Conservation (phyloP, 2,329 filamentous ascomycete species). For the Alternaria arbusti region DNA sequence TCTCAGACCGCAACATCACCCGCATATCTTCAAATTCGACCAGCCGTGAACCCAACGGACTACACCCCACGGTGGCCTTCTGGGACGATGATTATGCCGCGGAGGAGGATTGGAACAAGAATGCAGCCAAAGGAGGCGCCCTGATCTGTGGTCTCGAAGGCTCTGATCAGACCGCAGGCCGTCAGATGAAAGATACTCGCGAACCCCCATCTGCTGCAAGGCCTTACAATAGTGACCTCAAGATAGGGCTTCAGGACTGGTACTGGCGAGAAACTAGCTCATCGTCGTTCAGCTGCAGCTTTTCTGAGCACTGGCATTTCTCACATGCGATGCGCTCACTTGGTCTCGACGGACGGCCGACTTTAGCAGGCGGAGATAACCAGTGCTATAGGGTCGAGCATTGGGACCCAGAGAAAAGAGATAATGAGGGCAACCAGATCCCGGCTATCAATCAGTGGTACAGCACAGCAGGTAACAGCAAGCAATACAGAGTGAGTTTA, state of each 20-base stretch:
- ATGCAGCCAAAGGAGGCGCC: conserved; percentile 16
- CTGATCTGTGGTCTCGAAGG: conserved; percentile 17
- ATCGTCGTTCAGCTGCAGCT: conserved; percentile 13
- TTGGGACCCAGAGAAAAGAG: conserved; percentile 11
- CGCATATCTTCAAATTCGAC: not conserved
- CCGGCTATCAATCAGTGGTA: conserved; percentile 23
- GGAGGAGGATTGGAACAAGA: conserved; percentile 14
- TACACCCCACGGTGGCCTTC: conserved; percentile 1
- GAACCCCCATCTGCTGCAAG: conserved; percentile 23
- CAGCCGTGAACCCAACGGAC: not conserved
- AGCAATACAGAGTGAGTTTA: conserved; percentile 14
- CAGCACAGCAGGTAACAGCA: conserved; percentile 9
- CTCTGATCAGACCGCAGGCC: conserved; percentile 20
- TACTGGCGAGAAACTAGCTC: conserved; percentile 17
- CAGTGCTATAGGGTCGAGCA: conserved; percentile 21
- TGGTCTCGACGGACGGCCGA: conserved; percentile 11
- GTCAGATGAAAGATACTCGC: conserved; percentile 14
- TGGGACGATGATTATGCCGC: conserved; percentile 18
- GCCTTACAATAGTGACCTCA: conserved; percentile 20
- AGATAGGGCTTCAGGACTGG: conserved; percentile 17
- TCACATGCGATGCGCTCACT: conserved; percentile 9
- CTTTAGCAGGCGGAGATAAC: conserved; percentile 20
- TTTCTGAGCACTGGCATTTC: conserved; percentile 18
- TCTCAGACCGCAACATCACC: not conserved
- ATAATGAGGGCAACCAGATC: conserved; percentile 11